phyloP scores from a whole-genome alignment of 805 yeast genomes.

The Barnettozyma botsteinii region DNA sequence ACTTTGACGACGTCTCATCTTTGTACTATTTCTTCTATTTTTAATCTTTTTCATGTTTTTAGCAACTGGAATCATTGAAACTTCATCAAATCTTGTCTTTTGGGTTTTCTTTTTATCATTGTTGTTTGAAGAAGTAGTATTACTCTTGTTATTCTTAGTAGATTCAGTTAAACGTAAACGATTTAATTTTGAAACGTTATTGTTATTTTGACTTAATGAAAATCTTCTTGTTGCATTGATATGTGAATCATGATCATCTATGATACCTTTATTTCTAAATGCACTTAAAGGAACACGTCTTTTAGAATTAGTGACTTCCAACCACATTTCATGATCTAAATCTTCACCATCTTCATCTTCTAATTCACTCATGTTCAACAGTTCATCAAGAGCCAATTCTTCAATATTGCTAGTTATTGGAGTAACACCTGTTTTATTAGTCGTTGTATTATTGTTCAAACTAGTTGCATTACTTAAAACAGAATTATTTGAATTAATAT shows the following conservation, averaged over 20 bases:
- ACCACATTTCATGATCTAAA: conserved; percentile 30
- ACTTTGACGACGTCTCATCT: conserved; percentile 55
- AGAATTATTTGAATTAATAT: background rate
- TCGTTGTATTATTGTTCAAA: conserved; percentile 5
- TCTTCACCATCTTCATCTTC: conserved; percentile 60
- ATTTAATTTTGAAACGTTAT: background rate
- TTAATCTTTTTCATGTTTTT: conserved; percentile 12
- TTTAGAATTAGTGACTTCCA: conserved; percentile 31
- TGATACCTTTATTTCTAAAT: conserved; percentile 72
- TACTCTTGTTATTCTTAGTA: too few species aligned
- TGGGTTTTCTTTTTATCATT: conserved; percentile 10
- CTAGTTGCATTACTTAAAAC: background rate
- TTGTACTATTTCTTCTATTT: conserved; percentile 22
- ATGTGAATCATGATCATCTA: conserved; percentile 25
- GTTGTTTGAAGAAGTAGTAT: too few species aligned
- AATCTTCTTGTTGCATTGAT: conserved; percentile 25
- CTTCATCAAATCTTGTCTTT: conserved; percentile 13
- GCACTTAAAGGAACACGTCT: conserved; percentile 80
- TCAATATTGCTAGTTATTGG: conserved; percentile 29
- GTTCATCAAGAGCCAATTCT: conserved; percentile 65
- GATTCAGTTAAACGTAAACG: background rate
- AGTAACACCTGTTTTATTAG: conserved; percentile 8
- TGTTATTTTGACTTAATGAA: conserved; percentile 8
- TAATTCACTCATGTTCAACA: conserved; percentile 81
- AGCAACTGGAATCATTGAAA: conserved; percentile 18